phyloP scores from a whole-genome alignment of 257 asterid species.

The Paraleonurus japonicus region DNA sequence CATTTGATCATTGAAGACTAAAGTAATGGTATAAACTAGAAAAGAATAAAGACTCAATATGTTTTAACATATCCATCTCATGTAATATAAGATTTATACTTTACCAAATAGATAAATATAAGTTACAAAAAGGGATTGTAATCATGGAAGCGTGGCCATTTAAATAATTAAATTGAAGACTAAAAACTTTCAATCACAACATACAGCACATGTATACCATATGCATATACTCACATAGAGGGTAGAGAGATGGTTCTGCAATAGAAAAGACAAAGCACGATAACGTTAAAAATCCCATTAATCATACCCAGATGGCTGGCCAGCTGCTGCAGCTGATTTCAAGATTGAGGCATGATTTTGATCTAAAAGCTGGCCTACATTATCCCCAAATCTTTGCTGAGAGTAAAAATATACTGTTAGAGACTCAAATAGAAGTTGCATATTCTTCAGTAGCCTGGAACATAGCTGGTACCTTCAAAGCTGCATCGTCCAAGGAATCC shows the following conservation, averaged over 20 bases:
- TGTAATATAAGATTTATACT: neutral
- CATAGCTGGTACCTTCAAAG: conserved; percentile 62
- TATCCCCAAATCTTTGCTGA: conserved; percentile 94
- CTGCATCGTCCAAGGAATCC: conserved; percentile 85
- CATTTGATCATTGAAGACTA: neutral
- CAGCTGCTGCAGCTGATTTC: conserved; percentile 81
- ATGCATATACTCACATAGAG: neutral
- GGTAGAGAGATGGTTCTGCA: neutral
- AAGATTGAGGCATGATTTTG: conserved; percentile 83
- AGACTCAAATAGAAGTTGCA: neutral
- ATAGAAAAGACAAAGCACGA: conserved; percentile 4
- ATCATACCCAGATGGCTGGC: conserved; percentile 85
- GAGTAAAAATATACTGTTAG: conserved; percentile 28
- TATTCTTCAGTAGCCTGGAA: neutral
- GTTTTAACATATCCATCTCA: conserved; percentile 1
- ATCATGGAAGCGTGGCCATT: neutral
- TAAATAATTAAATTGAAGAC: neutral
- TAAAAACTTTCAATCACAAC: neutral
- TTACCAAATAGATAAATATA: neutral
- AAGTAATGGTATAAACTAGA: neutral
- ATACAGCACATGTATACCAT: neutral
- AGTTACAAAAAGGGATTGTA: neutral
- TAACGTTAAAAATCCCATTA: neutral
- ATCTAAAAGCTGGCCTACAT: conserved; percentile 74
- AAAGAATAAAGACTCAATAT: neutral